Conservation (phyloP, 306 rosid genomes). For the Cercis canadensis region DNA sequence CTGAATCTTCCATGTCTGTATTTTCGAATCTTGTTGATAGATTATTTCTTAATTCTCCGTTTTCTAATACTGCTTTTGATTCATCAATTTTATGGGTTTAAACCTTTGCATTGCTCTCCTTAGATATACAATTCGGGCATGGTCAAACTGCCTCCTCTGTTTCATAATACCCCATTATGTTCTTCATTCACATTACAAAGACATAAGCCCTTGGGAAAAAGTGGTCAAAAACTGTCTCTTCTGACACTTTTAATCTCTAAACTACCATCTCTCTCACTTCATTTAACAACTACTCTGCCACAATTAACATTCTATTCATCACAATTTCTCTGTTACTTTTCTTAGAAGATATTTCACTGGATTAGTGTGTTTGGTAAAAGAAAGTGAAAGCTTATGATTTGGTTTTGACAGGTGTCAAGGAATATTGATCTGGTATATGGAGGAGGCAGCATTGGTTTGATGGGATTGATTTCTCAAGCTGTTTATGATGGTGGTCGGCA, state of each 20-base stretch:
- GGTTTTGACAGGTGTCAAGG: constrained; percentile 69
- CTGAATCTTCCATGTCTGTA: too few relatives aligned
- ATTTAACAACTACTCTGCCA: too few relatives aligned
- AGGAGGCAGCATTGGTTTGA: constrained; percentile 97
- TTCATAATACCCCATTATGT: background rate
- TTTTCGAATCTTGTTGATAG: too few relatives aligned
- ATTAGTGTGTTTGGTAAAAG: too few relatives aligned
- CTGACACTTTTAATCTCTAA: background rate
- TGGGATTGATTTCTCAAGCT: constrained; percentile 96
- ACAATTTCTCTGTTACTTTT: too few relatives aligned
- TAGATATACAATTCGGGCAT: too few relatives aligned
- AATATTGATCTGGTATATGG: constrained; percentile 96
- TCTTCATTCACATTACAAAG: background rate
- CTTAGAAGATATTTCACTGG: too few relatives aligned
- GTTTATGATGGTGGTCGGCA: constrained; percentile 91
- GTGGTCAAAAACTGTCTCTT: background rate
- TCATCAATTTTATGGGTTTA: too few relatives aligned
- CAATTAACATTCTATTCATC: too few relatives aligned
- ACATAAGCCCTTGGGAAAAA: background rate
- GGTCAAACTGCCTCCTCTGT: background rate
- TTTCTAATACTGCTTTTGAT: background rate
- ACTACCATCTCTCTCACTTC: background rate
- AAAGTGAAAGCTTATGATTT: background rate
- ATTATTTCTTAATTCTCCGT: background rate
- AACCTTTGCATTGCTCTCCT: too few relatives aligned